Evolutionary conservation across 768 basidiomycete species (phyloP), one percentile per base, ranked within the genome.

Genomic region (Collybia mongolica): DNA sequence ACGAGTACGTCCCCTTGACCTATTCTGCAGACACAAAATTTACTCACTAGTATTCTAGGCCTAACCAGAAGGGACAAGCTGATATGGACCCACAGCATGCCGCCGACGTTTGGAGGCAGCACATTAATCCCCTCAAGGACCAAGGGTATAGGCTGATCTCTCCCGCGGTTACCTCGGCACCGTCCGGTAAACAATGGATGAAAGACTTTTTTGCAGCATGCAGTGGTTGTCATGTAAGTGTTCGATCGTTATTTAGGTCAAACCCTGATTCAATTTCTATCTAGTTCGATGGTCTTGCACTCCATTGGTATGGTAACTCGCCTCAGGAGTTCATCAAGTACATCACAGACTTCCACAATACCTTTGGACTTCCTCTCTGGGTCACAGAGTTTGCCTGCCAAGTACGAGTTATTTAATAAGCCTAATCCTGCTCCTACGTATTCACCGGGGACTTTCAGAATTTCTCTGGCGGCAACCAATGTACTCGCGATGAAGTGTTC

Each of bases 371-470:
- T 49, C 65, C 66, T 23, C 68, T 91, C 59, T 81, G 77, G 76
- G 63, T 86, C 51, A 87, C 87, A 3, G 90, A 93, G 60, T 84
- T 80, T 57, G 89, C 88, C 53, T 84, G 81, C 70, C 72, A 82
- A 71, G 87, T 81, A 51, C 15, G 52, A n/a, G n/a, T n/a, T 51
- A 17, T 5, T 8, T 19, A 44, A 26, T 17, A 18, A 32, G 39
- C 3, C 2, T 1, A 15, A 18, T 32, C 26, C 46, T 14, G 14
- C 12, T 2, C 26, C 8, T 4, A 26, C 49, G 20, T 44, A 19
- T 38, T 49, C 42, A 14, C 57, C 35, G 17, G 23, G 39, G 35
- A 23, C 26, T 45, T 36, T 20, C 49, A 88, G 81, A 73, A 84
- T 70, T 90, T 83, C 63, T 65, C 66, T 55, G 74, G 73, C 9